Evolutionary conservation across 2,329 filamentous ascomycete species (phyloP).

Genomic region (Triangularia verruculosa): DNA sequence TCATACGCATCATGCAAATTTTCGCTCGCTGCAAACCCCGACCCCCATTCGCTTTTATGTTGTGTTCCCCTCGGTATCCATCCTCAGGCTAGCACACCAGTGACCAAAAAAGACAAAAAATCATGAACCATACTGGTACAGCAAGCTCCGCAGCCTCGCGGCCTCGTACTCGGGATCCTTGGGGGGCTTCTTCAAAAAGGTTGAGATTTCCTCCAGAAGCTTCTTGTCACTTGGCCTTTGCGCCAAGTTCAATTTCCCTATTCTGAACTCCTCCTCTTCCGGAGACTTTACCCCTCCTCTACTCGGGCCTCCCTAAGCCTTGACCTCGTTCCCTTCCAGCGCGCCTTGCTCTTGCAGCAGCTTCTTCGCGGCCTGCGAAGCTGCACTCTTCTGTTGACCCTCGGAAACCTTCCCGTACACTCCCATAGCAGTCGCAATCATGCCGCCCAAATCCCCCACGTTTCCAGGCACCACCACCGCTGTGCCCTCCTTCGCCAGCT

Average conservation of each 20-base stretch:
- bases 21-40: background rate
- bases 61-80: no score
- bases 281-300: background rate
- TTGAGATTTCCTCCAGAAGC: background rate
- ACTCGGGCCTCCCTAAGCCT: background rate
- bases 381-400: constrained; percentile 67
- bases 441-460: constrained; percentile 89
- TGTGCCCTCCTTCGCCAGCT: constrained; percentile 91
- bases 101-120: background rate
- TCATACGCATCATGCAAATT: background rate
- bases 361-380: constrained; percentile 41
- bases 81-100: no score
- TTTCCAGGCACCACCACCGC: constrained; percentile 95
- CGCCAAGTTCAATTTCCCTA: no score
- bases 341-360: constrained; percentile 34
- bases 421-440: constrained; percentile 94
- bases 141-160: background rate
- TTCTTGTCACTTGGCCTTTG: background rate
- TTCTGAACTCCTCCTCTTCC: no score
- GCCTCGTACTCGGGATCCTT: background rate
- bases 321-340: background rate
- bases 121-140: background rate
- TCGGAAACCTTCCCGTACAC: constrained; percentile 93
- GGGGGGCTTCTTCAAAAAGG: background rate
- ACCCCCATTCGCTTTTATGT: background rate